A percentile compares a stretch with the other conserved stretches of the same genome.
Evolutionary conservation across 2,329 filamentous ascomycete genomes (phyloP).

Genomic region (Ophiostoma novo-ulmi): DNA sequence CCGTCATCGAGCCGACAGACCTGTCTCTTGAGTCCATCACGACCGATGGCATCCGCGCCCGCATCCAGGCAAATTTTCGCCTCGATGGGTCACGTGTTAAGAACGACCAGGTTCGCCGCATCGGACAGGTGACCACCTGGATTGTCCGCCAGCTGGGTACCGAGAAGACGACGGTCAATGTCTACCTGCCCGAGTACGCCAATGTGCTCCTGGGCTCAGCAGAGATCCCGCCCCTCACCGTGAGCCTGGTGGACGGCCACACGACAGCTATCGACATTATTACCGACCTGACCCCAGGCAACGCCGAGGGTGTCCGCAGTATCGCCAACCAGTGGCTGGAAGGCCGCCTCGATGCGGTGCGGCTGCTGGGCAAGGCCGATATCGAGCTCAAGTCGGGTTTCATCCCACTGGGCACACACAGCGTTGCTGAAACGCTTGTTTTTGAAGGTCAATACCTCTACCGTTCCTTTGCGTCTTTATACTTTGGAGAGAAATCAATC

Average conservation of each 20-base stretch:
- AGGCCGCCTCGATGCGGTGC: slow-evolving; percentile 66
- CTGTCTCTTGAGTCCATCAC: slow-evolving; percentile 85
- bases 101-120: slow-evolving; percentile 63
- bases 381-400: slow-evolving; percentile 74
- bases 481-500: slow-evolving; percentile 54
- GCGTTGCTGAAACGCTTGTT: slow-evolving; percentile 65
- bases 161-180: slow-evolving; percentile 63
- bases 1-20: slow-evolving; percentile 74
- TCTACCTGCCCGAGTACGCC: slow-evolving; percentile 79
- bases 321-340: slow-evolving; percentile 86
- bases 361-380: slow-evolving; percentile 66
- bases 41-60: slow-evolving; percentile 66
- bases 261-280: slow-evolving; percentile 74
- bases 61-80: slow-evolving; percentile 74
- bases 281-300: slow-evolving; percentile 68
- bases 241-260: slow-evolving; percentile 73
- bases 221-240: slow-evolving; percentile 65
- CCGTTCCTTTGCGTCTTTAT: slow-evolving; percentile 55
- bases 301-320: slow-evolving; percentile 68
- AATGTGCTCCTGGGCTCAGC: slow-evolving; percentile 74
- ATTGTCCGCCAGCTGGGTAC: slow-evolving; percentile 72
- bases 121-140: slow-evolving; percentile 76
- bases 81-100: slow-evolving; percentile 73
- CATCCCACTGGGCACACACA: slow-evolving; percentile 71
- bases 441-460: slow-evolving; percentile 80